These are phyloP conservation scores for Neurospora tetrasperma DNA, from an alignment of 495 filamentous ascomycete genomes.

Conservation along the genomic window DNA sequence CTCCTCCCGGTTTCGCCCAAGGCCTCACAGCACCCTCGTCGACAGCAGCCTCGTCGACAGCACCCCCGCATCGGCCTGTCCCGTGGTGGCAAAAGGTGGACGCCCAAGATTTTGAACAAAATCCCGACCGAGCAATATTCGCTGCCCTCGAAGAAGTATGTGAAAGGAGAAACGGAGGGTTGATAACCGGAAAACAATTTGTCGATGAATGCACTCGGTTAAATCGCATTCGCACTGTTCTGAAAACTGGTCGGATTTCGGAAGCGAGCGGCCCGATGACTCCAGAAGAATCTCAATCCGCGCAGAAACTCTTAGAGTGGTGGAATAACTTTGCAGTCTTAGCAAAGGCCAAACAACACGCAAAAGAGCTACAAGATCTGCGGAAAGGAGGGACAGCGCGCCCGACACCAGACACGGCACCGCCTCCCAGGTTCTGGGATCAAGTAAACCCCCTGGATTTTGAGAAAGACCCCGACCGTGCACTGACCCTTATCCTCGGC, in stretches of 20 bases:
- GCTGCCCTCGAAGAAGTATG: not conserved
- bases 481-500: not conserved
- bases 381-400: not conserved
- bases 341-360: not conserved
- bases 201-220: not conserved
- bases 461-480: not conserved
- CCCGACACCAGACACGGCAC: not conserved
- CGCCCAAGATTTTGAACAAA: not conserved
- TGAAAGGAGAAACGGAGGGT: not conserved
- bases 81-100: not conserved
- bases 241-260: not conserved
- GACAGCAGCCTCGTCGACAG: not conserved
- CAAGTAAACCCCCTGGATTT: not conserved
- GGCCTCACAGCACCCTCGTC: not conserved
- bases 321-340: not conserved
- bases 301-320: not conserved
- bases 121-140: not conserved
- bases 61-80: not conserved
- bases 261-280: not conserved
- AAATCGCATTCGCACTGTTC: not conserved
- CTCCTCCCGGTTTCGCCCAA: not conserved
- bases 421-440: not conserved
- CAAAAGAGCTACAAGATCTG: not conserved
- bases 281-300: not conserved
- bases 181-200: not conserved